These are phyloP conservation scores for Nannochloropsis gaditana DNA, from an alignment of 108 stramenopile genomes.

Conservation along the genomic window DNA sequence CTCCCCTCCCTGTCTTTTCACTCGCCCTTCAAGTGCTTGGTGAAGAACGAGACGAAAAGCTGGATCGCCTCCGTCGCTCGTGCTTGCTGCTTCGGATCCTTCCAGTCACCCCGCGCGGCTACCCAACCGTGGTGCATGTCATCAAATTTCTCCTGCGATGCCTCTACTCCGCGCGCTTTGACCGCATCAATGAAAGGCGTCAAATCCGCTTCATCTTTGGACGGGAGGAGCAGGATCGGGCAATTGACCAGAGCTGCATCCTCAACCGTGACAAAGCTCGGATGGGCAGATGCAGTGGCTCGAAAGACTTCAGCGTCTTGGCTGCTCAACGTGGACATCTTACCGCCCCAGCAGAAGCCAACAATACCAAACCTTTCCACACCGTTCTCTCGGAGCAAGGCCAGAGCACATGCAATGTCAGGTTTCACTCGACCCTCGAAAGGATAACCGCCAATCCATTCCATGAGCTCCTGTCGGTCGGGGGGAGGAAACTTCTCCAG, in stretches of 20 bases:
- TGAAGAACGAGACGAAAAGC: not conserved
- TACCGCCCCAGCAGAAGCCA: slow-evolving; percentile 49
- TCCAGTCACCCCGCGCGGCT: slow-evolving; percentile 31
- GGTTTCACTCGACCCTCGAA: not conserved
- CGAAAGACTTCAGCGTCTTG: slow-evolving; percentile 6
- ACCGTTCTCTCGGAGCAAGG: slow-evolving; percentile 24
- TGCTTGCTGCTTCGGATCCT: not conserved
- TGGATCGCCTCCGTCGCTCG: not conserved
- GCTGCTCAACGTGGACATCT: slow-evolving; percentile 21
- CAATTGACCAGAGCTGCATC: slow-evolving; percentile 33
- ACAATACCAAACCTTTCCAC: slow-evolving; percentile 28
- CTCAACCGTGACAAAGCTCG: slow-evolving; percentile 28
- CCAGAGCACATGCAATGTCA: not conserved
- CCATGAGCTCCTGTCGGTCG: slow-evolving; percentile 29
- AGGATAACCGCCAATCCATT: slow-evolving; percentile 22
- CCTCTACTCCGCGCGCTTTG: slow-evolving; percentile 32
- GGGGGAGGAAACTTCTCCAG: slow-evolving; percentile 38
- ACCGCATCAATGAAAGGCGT: slow-evolving; percentile 28
- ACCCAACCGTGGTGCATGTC: slow-evolving; percentile 50
- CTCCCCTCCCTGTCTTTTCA: no score
- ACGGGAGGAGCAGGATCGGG: slow-evolving; percentile 45
- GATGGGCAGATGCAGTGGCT: slow-evolving; percentile 29
- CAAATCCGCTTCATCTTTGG: slow-evolving; percentile 36
- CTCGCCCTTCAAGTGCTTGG: not conserved
- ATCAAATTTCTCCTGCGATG: slow-evolving; percentile 37